Conservation (phyloP, 2,329 filamentous ascomycete species). For the Lasiodiplodia sp. region DNA sequence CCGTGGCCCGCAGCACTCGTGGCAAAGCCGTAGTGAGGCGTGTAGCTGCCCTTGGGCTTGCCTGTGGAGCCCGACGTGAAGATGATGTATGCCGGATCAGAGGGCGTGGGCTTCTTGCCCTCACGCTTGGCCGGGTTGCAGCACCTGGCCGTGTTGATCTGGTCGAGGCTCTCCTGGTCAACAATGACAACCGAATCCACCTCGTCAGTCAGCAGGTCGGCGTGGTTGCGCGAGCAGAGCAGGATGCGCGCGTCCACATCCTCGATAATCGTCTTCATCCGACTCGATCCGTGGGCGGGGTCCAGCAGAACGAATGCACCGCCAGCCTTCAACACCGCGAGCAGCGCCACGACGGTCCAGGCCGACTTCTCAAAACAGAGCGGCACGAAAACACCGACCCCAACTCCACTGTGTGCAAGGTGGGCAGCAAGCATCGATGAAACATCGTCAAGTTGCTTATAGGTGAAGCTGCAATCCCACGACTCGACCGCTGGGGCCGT, state of each 20-base stretch:
- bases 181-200: slow-evolving; percentile 56
- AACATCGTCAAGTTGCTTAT: slow-evolving; percentile 40
- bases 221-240: slow-evolving; percentile 48
- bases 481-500: slow-evolving; percentile 42
- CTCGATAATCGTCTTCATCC: slow-evolving; percentile 38
- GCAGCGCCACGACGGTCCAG: slow-evolving; percentile 46
- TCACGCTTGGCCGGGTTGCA: slow-evolving; percentile 43
- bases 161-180: slow-evolving; percentile 52
- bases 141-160: slow-evolving; percentile 56
- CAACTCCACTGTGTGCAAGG: slow-evolving; percentile 41
- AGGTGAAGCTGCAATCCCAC: slow-evolving; percentile 45
- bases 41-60: slow-evolving; percentile 83
- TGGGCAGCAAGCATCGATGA: slow-evolving; percentile 41
- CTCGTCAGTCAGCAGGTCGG: slow-evolving; percentile 56
- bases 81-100: slow-evolving; percentile 60
- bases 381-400: slow-evolving; percentile 44
- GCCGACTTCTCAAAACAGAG: slow-evolving; percentile 49
- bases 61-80: slow-evolving; percentile 98
- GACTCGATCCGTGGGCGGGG: slow-evolving; percentile 44
- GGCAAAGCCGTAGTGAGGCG: slow-evolving; percentile 63
- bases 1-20: slow-evolving; percentile 55
- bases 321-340: slow-evolving; percentile 48
- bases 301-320: slow-evolving; percentile 7
- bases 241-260: slow-evolving; percentile 39
- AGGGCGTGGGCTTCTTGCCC: slow-evolving; percentile 29